Percentiles rank a stretch among this genome's conserved stretches.
Evolutionary conservation across 495 filamentous ascomycete genomes (phyloP).

Genomic region (Jackrogersella multiformis): DNA sequence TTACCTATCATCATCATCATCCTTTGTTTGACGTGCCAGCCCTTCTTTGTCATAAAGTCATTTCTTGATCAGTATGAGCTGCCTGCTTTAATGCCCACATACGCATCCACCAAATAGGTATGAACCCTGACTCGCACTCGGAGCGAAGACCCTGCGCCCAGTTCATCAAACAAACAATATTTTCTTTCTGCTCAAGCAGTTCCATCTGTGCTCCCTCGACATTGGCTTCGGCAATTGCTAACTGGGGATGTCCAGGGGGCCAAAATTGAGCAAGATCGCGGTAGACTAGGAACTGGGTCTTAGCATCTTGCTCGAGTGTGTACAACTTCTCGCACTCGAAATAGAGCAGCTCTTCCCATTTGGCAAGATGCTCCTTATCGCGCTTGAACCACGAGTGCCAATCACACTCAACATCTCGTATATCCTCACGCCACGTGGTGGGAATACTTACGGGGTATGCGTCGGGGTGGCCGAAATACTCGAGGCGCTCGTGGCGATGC

Average conservation of each 20-base stretch:
- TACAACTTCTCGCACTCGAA: constrained; percentile 26
- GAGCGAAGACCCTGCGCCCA: background rate
- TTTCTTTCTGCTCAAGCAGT: constrained; percentile 49
- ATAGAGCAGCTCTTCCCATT: constrained; percentile 4
- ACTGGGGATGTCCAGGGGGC: background rate
- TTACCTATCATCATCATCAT: too few species aligned
- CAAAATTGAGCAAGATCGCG: background rate
- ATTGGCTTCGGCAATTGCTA: constrained; percentile 38
- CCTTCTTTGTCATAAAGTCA: too few species aligned
- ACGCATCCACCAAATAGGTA: constrained; percentile 15
- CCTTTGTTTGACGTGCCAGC: too few species aligned
- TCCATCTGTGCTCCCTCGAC: constrained; percentile 63
- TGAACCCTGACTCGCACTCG: background rate
- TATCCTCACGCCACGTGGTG: constrained; percentile 27
- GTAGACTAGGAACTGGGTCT: background rate
- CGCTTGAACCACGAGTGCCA: constrained; percentile 8
- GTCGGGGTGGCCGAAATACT: constrained; percentile 29
- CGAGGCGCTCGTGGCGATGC: constrained; percentile 33
- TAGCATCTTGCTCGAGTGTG: constrained; percentile 11
- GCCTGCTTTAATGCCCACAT: constrained; percentile 11
- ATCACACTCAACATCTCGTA: background rate
- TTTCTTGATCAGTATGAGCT: background rate
- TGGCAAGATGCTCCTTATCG: background rate
- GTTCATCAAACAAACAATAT: background rate
- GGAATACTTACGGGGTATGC: background rate